Conservation (phyloP, 2,329 filamentous ascomycete species). For the Fusarium clavum region DNA sequence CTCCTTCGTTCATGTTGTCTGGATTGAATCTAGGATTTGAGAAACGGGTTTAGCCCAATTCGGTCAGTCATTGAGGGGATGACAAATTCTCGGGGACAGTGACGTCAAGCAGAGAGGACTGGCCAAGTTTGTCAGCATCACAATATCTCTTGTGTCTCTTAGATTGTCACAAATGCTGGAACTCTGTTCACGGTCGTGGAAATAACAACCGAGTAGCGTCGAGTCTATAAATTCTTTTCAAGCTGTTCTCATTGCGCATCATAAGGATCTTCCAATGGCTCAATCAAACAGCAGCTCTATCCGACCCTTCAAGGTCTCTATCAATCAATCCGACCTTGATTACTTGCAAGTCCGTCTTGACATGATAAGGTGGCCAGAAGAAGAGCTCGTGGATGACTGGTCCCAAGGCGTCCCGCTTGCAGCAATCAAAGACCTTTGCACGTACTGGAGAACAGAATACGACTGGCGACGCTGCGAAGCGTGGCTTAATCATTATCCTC, state of each 20-base stretch:
- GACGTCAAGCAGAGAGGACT: too few species aligned
- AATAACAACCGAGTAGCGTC: too few species aligned
- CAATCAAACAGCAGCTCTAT: not conserved
- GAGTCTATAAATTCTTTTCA: too few species aligned
- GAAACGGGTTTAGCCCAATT: too few species aligned
- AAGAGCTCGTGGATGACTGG: constrained; percentile 12
- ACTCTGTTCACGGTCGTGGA: too few species aligned
- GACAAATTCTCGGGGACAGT: too few species aligned
- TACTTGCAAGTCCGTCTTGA: constrained; percentile 7
- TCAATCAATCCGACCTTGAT: constrained; percentile 2
- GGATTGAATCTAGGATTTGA: too few species aligned
- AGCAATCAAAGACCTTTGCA: not conserved
- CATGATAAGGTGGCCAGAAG: constrained; percentile 13
- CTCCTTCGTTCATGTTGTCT: too few species aligned
- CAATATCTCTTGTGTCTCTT: too few species aligned
- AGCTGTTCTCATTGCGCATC: not conserved
- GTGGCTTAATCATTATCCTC: constrained; percentile 9
- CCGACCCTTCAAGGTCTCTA: not conserved
- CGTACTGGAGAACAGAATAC: constrained; percentile 15
- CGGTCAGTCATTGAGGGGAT: too few species aligned
- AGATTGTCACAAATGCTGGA: too few species aligned
- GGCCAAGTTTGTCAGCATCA: too few species aligned
- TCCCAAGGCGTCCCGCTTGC: constrained; percentile 8
- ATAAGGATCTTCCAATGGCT: not conserved
- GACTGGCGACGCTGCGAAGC: constrained; percentile 13